These are phyloP conservation scores for Arthroderma sp. DNA, from an alignment of 2,329 filamentous ascomycete genomes.

Conservation along the genomic window DNA sequence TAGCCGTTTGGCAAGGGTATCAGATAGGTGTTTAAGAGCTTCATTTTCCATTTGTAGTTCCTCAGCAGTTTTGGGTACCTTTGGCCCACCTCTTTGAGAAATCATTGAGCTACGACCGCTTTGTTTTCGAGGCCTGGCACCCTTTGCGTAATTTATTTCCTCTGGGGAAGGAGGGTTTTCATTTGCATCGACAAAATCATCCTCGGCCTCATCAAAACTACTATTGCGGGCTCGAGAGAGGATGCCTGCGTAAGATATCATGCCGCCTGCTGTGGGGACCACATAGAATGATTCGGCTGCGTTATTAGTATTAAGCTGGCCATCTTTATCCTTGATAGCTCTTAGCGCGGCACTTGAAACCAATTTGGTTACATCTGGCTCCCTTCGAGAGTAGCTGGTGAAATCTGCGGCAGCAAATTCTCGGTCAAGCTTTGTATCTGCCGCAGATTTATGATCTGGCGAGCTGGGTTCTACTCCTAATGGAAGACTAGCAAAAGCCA, in stretches of 20 bases:
- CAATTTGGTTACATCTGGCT: constrained; percentile 68
- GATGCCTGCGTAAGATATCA: constrained; percentile 85
- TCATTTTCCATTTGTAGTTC: constrained; percentile 83
- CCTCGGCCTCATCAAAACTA: constrained; percentile 53
- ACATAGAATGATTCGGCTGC: constrained; percentile 71
- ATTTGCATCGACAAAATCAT: constrained; percentile 80
- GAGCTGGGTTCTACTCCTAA: constrained; percentile 43
- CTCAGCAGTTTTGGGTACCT: constrained; percentile 56
- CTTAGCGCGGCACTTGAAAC: constrained; percentile 77
- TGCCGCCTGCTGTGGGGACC: constrained; percentile 81
- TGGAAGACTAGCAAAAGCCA: constrained; percentile 86
- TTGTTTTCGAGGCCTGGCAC: constrained; percentile 21
- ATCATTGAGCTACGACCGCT: constrained; percentile 22
- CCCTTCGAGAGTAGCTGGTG: constrained; percentile 28
- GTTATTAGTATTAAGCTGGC: constrained; percentile 47
- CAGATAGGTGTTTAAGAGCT: constrained; percentile 69
- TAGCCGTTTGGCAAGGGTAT: constrained; percentile 75
- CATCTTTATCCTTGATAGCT: constrained; percentile 56
- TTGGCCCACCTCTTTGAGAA: constrained; percentile 5
- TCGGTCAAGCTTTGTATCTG: constrained; percentile 25
- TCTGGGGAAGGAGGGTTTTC: constrained; percentile 47
- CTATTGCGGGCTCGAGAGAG: constrained; percentile 39
- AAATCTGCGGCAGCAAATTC: constrained; percentile 25
- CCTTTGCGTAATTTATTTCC: not conserved
- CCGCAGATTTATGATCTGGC: constrained; percentile 15